These are phyloP conservation scores for Metrosideros polymorpha DNA, from an alignment of 441 rosid genomes.

Conservation along the genomic window DNA sequence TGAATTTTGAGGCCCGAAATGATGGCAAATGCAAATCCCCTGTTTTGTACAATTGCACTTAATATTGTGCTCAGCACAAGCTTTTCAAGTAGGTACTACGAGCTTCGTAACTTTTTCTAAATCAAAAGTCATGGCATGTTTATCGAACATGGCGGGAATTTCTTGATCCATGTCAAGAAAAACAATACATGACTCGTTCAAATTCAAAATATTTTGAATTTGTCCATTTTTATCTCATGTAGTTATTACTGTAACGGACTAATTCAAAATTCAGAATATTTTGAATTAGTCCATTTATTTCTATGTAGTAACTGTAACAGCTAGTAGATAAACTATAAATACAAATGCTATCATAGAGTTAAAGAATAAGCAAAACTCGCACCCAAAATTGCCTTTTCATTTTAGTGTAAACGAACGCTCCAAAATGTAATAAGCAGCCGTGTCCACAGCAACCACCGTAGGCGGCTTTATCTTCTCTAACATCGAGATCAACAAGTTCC, in stretches of 20 bases:
- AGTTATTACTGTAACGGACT: no score
- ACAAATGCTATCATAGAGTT: no score
- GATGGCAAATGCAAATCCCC: background rate
- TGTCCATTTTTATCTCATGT: no score
- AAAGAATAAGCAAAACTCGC: no score
- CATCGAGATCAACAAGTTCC: background rate
- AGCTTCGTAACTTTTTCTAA: background rate
- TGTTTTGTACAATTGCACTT: background rate
- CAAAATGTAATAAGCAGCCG: background rate
- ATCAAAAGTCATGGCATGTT: background rate
- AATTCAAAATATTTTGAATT: no score
- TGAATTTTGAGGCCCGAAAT: background rate
- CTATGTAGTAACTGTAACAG: no score
- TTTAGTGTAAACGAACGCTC: background rate
- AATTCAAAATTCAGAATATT: no score
- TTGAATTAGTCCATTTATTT: no score
- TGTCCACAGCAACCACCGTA: background rate
- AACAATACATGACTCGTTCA: no score
- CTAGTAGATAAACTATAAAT: no score
- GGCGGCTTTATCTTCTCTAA: background rate
- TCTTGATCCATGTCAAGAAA: no score
- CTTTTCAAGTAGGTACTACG: background rate
- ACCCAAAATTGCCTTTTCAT: background rate
- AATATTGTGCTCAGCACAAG: background rate
- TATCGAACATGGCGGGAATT: background rate